phyloP scores from a whole-genome alignment of 257 asterid genomes.

The Linderniella brevidens region DNA sequence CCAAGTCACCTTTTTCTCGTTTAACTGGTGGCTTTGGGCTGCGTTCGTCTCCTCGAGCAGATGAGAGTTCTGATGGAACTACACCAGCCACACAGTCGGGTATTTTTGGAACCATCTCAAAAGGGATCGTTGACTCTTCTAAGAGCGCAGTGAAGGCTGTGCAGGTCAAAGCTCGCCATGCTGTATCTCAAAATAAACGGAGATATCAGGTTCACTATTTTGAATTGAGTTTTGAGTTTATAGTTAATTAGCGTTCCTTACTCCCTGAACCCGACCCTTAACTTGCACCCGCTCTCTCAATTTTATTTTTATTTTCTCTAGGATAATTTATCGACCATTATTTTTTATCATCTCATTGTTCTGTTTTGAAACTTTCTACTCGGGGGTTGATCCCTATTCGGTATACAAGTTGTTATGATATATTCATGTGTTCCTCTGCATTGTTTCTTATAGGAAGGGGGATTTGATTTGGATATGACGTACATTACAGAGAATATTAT shows the following conservation, averaged over 20 bases:
- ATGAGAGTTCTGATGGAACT: slow-evolving; percentile 38
- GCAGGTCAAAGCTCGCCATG: slow-evolving; percentile 96
- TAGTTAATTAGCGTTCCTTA: no score
- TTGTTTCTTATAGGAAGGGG: slow-evolving; percentile 65
- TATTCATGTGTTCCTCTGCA: slow-evolving; percentile 7
- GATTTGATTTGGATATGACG: slow-evolving; percentile 96
- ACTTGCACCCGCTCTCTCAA: no score
- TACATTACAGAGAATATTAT: slow-evolving; percentile 98
- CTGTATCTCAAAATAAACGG: slow-evolving; percentile 92
- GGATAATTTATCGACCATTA: background rate
- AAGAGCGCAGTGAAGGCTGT: slow-evolving; percentile 94
- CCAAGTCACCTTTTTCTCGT: slow-evolving; percentile 59
- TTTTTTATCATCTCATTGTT: background rate
- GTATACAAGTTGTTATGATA: no score
- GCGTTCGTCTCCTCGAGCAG: slow-evolving; percentile 56
- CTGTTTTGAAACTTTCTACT: slow-evolving; percentile 2
- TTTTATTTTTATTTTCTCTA: no score
- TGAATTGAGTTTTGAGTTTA: background rate
- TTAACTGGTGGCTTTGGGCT: slow-evolving; percentile 69
- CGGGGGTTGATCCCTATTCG: no score
- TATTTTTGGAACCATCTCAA: slow-evolving; percentile 69
- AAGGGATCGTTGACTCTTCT: slow-evolving; percentile 87
- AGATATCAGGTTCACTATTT: slow-evolving; percentile 72
- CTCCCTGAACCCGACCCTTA: no score
- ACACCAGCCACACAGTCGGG: slow-evolving; percentile 56